Conservation (phyloP, 441 rosid species). For the Gossypium gossypioides region DNA sequence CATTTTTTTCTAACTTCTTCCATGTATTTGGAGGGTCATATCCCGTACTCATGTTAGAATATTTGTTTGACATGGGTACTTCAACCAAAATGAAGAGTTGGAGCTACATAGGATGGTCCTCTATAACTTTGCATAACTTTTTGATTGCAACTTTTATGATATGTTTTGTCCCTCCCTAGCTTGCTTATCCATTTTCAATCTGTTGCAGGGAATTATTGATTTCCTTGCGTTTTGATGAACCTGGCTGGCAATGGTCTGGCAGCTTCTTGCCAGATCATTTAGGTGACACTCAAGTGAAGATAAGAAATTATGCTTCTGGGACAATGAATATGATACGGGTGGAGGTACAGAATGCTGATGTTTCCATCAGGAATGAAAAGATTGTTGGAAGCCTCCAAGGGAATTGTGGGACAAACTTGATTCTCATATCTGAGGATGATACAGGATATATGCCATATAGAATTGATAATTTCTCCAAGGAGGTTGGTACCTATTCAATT, state of each 20-base stretch:
- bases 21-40: background rate
- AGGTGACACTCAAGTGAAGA: conserved; percentile 91
- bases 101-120: background rate
- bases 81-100: background rate
- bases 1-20: background rate
- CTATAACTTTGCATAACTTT: background rate
- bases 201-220: conserved; percentile 72
- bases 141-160: conserved; percentile 1
- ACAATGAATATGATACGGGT: conserved; percentile 70
- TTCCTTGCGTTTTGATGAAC: conserved; percentile 76
- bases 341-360: conserved; percentile 88
- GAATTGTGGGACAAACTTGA: conserved; percentile 81
- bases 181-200: conserved; percentile 15
- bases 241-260: conserved; percentile 99
- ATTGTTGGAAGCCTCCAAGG: conserved; percentile 65
- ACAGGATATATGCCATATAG: conserved; percentile 94
- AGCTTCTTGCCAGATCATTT: conserved; percentile 91
- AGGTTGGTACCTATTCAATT: conserved; percentile 54
- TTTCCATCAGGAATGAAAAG: conserved; percentile 67
- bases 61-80: background rate
- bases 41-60: background rate
- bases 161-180: background rate
- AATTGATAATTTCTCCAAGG: conserved; percentile 94
- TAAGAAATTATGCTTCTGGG: conserved; percentile 71
- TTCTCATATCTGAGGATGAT: conserved; percentile 86